Evolutionary conservation across 306 rosid species (phyloP), one percentile per base, ranked within the genome.

Genomic region (Elaeagnus macrophylla): DNA sequence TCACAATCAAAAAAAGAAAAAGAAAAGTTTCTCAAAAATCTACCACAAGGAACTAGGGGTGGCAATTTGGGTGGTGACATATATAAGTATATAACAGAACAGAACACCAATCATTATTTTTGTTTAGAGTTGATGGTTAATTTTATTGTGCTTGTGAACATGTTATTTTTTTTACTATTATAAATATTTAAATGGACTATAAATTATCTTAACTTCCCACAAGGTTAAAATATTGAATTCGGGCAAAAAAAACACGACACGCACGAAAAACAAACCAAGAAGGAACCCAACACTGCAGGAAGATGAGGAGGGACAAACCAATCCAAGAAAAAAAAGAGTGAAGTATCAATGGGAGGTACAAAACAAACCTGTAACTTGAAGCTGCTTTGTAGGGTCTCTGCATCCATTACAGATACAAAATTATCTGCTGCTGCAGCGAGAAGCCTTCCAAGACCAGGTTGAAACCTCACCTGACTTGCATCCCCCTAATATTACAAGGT

Each of bases 401-500:
- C 73, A 44, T 89, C 95, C 56, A 81, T 19, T 49, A 89, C 57
- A 68, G 89, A 77, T 12, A 83, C 69, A 7, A 13, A 12, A 72
- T 75, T 75, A 44, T 82, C 83, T 9, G 47, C 69, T 7, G 83
- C 83, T 13, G 90, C 86, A 10, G 95, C 95, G 51, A 89, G 85
- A 60, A 75, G 67, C 70, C 76, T 83, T 63, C 95, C 95, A 40
- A 55, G 48, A 64, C 60, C 20, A 63, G 97, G 94, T 72, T 83
- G 95, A 75, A 89, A 89, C 78, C 97, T 89, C 56, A 75, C 14
- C 61, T 73, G 87, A 50, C 79, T 71, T 47, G 82, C 97, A 46
- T 88, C 94, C 55, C 81, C 95, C 95, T 85, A 74, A 56, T 45
- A 51, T 25, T 53, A 9, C 12, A 42, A 51, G 45, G 55, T 59